A percentile compares a stretch with the other conserved stretches of the same genome.
These are phyloP conservation scores for Selenicereus undatus DNA, from an alignment of 148 eudicot genomes.

Conservation along the genomic window DNA sequence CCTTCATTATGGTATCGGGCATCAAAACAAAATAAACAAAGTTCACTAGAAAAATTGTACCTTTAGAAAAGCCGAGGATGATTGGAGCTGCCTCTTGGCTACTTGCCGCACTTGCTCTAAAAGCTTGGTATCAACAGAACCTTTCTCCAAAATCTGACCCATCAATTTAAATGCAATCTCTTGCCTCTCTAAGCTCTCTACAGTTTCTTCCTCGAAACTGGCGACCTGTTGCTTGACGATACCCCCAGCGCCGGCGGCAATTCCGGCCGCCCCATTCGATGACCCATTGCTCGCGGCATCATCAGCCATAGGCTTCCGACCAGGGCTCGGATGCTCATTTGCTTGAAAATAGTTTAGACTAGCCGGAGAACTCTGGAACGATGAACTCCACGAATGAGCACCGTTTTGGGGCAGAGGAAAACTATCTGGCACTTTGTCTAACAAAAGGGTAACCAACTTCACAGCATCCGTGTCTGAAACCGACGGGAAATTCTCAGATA, in stretches of 20 bases:
- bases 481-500: constrained; percentile 57
- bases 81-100: constrained; percentile 73
- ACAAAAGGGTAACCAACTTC: constrained; percentile 43
- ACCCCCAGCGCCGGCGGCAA: constrained; percentile 33
- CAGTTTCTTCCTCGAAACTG: constrained; percentile 71
- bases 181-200: constrained; percentile 75
- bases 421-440: constrained; percentile 46
- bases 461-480: constrained; percentile 47
- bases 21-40: no score
- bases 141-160: constrained; percentile 52
- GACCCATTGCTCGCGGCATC: constrained; percentile 32
- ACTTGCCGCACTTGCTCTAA: constrained; percentile 68
- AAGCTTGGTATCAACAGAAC: constrained; percentile 48
- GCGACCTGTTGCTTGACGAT: constrained; percentile 34
- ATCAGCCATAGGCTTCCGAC: constrained; percentile 37
- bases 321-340: constrained; percentile 42
- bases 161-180: constrained; percentile 73
- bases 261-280: constrained; percentile 58
- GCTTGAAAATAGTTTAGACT: constrained; percentile 42
- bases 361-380: constrained; percentile 77
- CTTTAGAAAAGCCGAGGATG: constrained; percentile 69
- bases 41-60: constrained; percentile 27
- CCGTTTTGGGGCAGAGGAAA: constrained; percentile 48
- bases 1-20: neutral
- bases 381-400: constrained; percentile 40